Conservation (phyloP, 345 rosid genomes). For the Syzygium oleosum region DNA sequence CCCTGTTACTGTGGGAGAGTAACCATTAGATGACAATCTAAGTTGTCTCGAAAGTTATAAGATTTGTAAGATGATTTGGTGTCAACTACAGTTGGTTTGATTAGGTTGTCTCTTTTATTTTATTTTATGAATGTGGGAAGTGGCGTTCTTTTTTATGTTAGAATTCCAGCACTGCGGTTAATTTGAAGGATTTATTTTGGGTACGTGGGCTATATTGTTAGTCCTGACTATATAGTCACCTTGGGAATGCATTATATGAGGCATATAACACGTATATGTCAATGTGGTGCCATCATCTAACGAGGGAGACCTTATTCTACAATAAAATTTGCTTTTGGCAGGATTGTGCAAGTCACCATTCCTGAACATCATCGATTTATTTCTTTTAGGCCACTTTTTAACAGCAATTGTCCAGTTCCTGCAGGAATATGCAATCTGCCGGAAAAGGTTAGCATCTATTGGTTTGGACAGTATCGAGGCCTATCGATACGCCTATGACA, state of each 20-base stretch:
- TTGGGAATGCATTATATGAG: background rate
- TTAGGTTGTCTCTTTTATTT: background rate
- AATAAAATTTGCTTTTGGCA: background rate
- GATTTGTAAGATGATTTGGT: background rate
- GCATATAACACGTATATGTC: background rate
- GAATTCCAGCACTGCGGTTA: background rate
- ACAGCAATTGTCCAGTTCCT: conserved; percentile 73
- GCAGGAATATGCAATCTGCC: conserved; percentile 56
- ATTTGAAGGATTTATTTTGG: background rate
- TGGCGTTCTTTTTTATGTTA: background rate
- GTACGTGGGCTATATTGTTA: background rate
- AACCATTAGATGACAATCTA: background rate
- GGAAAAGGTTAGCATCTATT: conserved; percentile 76
- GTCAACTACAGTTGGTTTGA: background rate
- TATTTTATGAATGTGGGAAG: background rate
- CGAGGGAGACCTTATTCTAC: background rate
- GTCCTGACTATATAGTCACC: background rate
- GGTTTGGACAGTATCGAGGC: conserved; percentile 94
- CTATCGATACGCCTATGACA: conserved; percentile 85
- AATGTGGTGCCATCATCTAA: background rate
- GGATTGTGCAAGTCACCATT: background rate
- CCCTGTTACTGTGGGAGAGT: background rate
- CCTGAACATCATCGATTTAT: background rate
- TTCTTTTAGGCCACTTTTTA: background rate
- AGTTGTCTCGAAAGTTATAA: too few relatives aligned